These are phyloP conservation scores for Escovopsis weberi DNA, from an alignment of 2,329 filamentous ascomycete species.

Conservation along the genomic window DNA sequence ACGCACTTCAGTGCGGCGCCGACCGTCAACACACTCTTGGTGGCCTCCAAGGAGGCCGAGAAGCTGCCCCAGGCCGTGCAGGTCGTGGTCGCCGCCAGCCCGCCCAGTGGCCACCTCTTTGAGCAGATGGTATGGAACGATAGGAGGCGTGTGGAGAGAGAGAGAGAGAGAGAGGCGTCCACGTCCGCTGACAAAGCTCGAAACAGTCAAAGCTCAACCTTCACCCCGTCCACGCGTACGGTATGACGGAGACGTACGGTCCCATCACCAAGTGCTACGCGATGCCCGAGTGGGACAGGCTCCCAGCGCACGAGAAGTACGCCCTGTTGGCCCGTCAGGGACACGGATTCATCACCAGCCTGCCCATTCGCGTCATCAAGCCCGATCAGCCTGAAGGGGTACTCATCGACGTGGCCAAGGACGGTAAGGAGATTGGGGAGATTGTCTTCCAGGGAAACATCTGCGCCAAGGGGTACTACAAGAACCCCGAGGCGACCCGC, in stretches of 20 bases:
- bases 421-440: slow-evolving; percentile 37
- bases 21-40: slow-evolving; percentile 89
- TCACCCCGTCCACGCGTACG: slow-evolving; percentile 85
- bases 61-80: slow-evolving; percentile 55
- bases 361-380: slow-evolving; percentile 73
- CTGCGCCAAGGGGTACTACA: slow-evolving; percentile 82
- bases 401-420: slow-evolving; percentile 30
- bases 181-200: neutral
- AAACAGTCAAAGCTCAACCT: slow-evolving; percentile 52
- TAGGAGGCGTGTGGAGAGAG: no score
- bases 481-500: slow-evolving; percentile 69
- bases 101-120: slow-evolving; percentile 80
- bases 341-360: slow-evolving; percentile 73
- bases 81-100: slow-evolving; percentile 86
- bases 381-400: slow-evolving; percentile 52
- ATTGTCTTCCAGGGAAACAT: slow-evolving; percentile 84
- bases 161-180: no score
- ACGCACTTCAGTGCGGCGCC: slow-evolving; percentile 95
- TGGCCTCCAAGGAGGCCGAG: slow-evolving; percentile 61
- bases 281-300: slow-evolving; percentile 67
- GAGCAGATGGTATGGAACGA: slow-evolving; percentile 62
- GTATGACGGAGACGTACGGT: slow-evolving; percentile 77
- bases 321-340: slow-evolving; percentile 86
- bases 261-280: slow-evolving; percentile 91
- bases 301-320: slow-evolving; percentile 66